These are phyloP conservation scores for Adansonia madagascariensis DNA, from an alignment of 441 rosid genomes.

Conservation along the genomic window DNA sequence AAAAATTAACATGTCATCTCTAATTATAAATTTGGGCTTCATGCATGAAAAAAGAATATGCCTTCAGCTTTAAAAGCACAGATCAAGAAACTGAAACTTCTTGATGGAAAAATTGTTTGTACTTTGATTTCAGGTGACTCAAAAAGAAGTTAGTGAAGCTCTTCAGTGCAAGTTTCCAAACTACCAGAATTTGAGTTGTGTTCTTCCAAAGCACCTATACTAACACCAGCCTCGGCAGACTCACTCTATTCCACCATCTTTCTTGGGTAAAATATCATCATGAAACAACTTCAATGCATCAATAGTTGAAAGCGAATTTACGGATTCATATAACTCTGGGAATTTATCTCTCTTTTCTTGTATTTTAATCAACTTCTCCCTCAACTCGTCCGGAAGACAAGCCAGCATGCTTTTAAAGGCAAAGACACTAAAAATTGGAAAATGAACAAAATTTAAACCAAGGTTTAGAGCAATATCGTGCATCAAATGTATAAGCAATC, in stretches of 20 bases:
- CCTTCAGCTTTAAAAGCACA: not conserved
- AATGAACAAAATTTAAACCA: not conserved
- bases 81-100: not conserved
- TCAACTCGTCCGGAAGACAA: slow-evolving; percentile 60
- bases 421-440: slow-evolving; percentile 18
- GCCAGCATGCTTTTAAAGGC: slow-evolving; percentile 52
- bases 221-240: slow-evolving; percentile 33
- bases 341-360: slow-evolving; percentile 53
- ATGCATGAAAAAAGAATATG: not conserved
- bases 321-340: slow-evolving; percentile 48
- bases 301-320: slow-evolving; percentile 51
- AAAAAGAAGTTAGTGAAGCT: slow-evolving; percentile 58
- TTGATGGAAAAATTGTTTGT: not conserved
- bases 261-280: slow-evolving; percentile 38
- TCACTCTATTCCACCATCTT: slow-evolving; percentile 37
- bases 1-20: not conserved
- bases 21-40: not conserved
- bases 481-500: not conserved
- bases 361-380: slow-evolving; percentile 48
- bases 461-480: not conserved
- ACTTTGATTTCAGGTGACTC: slow-evolving; percentile 53
- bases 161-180: slow-evolving; percentile 43
- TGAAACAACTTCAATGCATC: slow-evolving; percentile 59
- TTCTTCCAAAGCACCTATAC: slow-evolving; percentile 20
- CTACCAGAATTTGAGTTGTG: slow-evolving; percentile 29